phyloP scores from a whole-genome alignment of 257 asterid species.

The Pogostemon cablin region DNA sequence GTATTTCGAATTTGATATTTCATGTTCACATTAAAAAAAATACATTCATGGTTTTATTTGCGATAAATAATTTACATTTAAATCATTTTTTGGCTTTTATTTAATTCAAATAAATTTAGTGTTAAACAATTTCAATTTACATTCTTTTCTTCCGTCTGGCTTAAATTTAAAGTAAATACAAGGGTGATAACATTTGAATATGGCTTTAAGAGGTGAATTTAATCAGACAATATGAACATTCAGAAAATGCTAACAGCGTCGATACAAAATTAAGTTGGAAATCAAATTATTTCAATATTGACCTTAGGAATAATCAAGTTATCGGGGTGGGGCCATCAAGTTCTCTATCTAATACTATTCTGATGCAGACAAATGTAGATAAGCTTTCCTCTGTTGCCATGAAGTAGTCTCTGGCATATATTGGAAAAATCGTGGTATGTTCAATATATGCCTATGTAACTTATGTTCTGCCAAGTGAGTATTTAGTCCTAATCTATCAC shows the following conservation, averaged over 20 bases:
- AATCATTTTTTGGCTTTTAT: too few relatives aligned
- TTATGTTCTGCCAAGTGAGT: constrained; percentile 47
- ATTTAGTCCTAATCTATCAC: background rate
- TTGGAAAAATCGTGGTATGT: constrained; percentile 2
- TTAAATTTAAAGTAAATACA: too few relatives aligned
- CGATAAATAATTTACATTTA: too few relatives aligned
- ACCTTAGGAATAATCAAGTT: constrained; percentile 69
- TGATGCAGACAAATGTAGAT: constrained; percentile 59
- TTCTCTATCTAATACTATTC: constrained; percentile 52
- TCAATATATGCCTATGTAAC: constrained; percentile 30
- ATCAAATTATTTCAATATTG: constrained; percentile 1
- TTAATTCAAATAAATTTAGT: too few relatives aligned
- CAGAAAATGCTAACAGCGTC: background rate
- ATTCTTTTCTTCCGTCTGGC: too few relatives aligned
- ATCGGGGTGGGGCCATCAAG: constrained; percentile 52
- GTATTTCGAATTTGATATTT: too few relatives aligned
- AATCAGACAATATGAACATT: constrained; percentile 46
- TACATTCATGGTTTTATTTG: too few relatives aligned
- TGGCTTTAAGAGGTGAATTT: constrained; percentile 30
- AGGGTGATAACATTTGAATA: too few relatives aligned
- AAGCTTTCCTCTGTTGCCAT: constrained; percentile 60
- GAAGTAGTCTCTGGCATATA: constrained; percentile 44
- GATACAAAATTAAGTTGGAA: background rate
- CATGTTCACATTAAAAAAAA: too few relatives aligned
- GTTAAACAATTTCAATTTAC: too few relatives aligned